Evolutionary conservation across 2,329 filamentous ascomycete genomes (phyloP).

Genomic region (Claviceps maximensis): DNA sequence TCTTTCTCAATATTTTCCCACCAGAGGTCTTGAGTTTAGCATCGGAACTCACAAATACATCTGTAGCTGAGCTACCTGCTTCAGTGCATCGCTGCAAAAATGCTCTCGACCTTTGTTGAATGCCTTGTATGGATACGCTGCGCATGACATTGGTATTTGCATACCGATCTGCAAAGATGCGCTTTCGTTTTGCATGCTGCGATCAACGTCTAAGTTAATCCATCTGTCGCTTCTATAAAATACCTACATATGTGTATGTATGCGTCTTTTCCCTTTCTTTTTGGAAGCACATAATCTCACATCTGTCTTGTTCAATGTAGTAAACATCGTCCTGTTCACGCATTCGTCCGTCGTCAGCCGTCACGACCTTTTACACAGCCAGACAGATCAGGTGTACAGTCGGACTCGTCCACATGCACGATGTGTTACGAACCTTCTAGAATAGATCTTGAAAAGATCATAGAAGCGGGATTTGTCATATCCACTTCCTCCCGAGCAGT

Average conservation of each 20-base stretch:
- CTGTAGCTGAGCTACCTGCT: constrained; percentile 19
- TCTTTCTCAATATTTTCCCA: no score
- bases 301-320: constrained; percentile 39
- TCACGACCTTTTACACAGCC: background rate
- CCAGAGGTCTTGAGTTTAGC: background rate
- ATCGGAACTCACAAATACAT: constrained; percentile 45
- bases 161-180: constrained; percentile 52
- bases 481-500: constrained; percentile 46
- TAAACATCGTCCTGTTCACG: constrained; percentile 43
- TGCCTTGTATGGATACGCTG: constrained; percentile 38
- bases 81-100: constrained; percentile 41
- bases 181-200: constrained; percentile 49
- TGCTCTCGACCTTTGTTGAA: constrained; percentile 40
- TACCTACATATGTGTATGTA: background rate
- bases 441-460: constrained; percentile 44
- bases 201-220: background rate
- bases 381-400: background rate
- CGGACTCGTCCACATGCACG: background rate
- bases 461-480: constrained; percentile 56
- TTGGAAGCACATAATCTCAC: constrained; percentile 20
- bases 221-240: background rate
- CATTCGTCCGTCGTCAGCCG: background rate
- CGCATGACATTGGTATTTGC: constrained; percentile 55
- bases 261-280: background rate
- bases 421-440: constrained; percentile 30